phyloP scores from a whole-genome alignment of 257 asterid species.

The Nicotiana tomentosiformis region DNA sequence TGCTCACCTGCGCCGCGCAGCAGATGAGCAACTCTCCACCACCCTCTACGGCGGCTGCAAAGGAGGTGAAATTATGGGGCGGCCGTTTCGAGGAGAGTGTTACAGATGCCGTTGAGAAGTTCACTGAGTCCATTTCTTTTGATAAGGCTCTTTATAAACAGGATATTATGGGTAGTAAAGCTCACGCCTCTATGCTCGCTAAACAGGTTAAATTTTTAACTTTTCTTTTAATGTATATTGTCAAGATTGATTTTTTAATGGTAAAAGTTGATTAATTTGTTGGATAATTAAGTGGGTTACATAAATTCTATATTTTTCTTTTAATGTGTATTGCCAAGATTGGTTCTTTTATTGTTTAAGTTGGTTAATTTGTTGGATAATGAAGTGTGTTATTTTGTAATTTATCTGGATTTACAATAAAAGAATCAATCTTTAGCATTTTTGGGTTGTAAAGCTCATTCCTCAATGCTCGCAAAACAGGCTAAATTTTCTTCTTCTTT shows the following conservation, averaged over 20 bases:
- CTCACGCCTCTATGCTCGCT: slow-evolving; percentile 96
- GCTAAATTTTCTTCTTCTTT: no score
- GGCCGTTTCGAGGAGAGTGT: slow-evolving; percentile 93
- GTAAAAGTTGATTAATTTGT: background rate
- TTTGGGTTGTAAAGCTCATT: background rate
- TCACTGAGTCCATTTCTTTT: slow-evolving; percentile 86
- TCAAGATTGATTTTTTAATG: background rate
- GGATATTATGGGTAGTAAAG: slow-evolving; percentile 93
- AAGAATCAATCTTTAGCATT: no score
- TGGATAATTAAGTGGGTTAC: no score
- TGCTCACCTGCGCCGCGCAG: slow-evolving; percentile 13
- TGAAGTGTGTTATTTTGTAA: background rate
- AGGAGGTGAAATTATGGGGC: slow-evolving; percentile 94
- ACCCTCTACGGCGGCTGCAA: slow-evolving; percentile 8
- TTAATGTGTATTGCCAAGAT: background rate
- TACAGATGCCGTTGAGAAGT: slow-evolving; percentile 84
- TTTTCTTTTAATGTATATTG: background rate
- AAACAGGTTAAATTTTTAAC: slow-evolving; percentile 36
- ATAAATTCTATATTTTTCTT: background rate
- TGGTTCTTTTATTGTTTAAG: background rate
- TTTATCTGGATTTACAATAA: no score
- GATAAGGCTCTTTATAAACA: slow-evolving; percentile 88
- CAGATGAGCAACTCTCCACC: slow-evolving; percentile 19
- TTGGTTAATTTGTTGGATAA: background rate
- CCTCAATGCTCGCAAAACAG: no score